Conservation (phyloP, 495 filamentous ascomycete species). For the Parachaetomium inaequale region DNA sequence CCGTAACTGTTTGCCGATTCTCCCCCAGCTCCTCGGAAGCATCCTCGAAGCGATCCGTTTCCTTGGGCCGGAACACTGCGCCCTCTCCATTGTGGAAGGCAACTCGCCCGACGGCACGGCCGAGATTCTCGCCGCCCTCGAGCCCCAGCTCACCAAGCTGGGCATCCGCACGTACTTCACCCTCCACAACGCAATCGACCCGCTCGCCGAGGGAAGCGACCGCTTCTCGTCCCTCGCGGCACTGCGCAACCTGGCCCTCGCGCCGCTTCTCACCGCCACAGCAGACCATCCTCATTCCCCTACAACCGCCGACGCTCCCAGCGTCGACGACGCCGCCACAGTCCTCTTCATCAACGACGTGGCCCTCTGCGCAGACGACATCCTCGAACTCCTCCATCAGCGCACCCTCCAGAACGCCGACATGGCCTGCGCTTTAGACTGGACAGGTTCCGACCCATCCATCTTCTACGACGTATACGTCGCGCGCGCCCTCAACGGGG, state of each 20-base stretch:
- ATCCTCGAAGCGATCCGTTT: constrained; percentile 46
- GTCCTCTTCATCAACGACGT: constrained; percentile 52
- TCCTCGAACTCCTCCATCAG: constrained; percentile 51
- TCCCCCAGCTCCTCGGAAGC: constrained; percentile 45
- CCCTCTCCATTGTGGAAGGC: constrained; percentile 48
- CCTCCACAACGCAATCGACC: constrained; percentile 36
- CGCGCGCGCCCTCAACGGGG: constrained; percentile 47
- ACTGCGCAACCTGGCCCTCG: constrained; percentile 46
- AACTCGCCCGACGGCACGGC: constrained; percentile 49
- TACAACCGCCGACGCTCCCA: background rate
- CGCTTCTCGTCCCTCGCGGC: constrained; percentile 42
- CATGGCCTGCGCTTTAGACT: constrained; percentile 55
- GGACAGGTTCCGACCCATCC: constrained; percentile 36
- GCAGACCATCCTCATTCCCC: background rate
- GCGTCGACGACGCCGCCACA: constrained; percentile 28
- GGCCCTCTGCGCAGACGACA: constrained; percentile 46
- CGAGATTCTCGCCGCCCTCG: constrained; percentile 41
- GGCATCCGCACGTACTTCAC: constrained; percentile 35
- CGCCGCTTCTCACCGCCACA: constrained; percentile 27
- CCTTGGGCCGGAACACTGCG: constrained; percentile 46
- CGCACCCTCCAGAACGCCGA: constrained; percentile 41
- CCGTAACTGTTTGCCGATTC: constrained; percentile 36
- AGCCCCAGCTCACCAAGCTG: constrained; percentile 30
- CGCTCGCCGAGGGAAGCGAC: constrained; percentile 25
- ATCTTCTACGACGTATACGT: constrained; percentile 53